Conservation (phyloP, 2,329 filamentous ascomycete genomes). For the Purpureocillium takamizusanense region DNA sequence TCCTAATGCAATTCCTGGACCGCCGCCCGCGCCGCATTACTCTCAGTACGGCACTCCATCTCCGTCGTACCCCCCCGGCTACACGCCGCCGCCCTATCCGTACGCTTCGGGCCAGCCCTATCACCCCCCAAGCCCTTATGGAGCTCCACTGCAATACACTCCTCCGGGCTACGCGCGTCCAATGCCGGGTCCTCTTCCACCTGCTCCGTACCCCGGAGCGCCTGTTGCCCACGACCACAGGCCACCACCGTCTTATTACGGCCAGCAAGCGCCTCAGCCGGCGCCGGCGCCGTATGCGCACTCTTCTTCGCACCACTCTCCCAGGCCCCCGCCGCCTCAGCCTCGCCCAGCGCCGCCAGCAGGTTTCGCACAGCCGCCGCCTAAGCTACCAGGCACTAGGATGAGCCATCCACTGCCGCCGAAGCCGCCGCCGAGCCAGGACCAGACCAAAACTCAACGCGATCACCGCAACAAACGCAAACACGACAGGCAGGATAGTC, state of each 20-base stretch:
- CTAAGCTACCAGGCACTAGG: constrained; percentile 6
- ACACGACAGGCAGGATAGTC: constrained; percentile 21
- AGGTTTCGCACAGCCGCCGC: not conserved
- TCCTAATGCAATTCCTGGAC: constrained; percentile 4
- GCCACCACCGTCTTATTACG: constrained; percentile 1
- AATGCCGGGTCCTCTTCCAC: constrained; percentile 2
- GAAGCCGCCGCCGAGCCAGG: constrained; percentile 19
- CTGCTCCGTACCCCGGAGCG: constrained; percentile 1
- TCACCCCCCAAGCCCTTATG: constrained; percentile 10
- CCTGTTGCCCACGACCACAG: constrained; percentile 1
- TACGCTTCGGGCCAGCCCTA: constrained; percentile 10
- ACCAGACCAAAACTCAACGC: constrained; percentile 16
- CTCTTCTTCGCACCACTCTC: not conserved
- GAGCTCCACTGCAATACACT: constrained; percentile 7
- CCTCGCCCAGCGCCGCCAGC: not conserved
- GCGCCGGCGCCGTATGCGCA: not conserved
- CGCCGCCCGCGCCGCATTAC: not conserved
- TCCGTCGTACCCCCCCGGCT: constrained; percentile 6
- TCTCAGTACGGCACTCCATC: constrained; percentile 2
- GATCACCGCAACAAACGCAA: constrained; percentile 21
- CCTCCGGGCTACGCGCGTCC: constrained; percentile 1
- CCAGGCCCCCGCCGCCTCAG: not conserved
- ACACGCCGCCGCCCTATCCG: constrained; percentile 1
- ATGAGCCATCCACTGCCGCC: constrained; percentile 18
- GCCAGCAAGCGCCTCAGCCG: not conserved